Base-by-base conservation (phyloP, 1,139 yeast genomes). In the Geotrichum klebahnii region DNA sequence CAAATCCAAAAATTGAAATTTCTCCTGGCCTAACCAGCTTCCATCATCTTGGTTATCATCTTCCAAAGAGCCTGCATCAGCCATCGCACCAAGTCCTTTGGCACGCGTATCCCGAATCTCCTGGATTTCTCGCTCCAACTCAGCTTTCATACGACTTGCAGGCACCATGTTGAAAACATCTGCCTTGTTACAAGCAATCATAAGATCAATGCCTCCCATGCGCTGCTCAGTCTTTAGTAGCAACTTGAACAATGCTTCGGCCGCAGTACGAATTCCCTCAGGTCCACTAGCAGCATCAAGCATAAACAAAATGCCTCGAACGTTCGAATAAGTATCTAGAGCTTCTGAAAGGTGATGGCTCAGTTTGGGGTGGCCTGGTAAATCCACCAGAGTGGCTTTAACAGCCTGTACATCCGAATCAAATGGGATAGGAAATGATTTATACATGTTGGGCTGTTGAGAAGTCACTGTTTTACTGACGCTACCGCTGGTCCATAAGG, bases 151-250 rank as follows among this genome's bases (percentile, higher is more conserved):
- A 61, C 83, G 81, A 48, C 68, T 63, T 6, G 81, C 74, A 17
- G 94, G 92, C 56, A 87, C 77, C 16, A 95, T 79, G 58, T 87
- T 87, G 69, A 92, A 92, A 45, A 82, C 76, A 61, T 92, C 97
- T 41, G 77, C 76, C 64, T 89, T 89, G 69, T 90, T 92, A 53
- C 90, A 80, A 26, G 90, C 94, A 58, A 90, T 70, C 52, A 86
- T 70, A 47, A 83, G 71, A 63, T 85, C 92, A 16, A 84, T 74
- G 2, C 94, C 94, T 14, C 64, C 65, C 20, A 58, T 53, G 9
- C 62, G 57, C 39, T 53, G 50, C 52, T 70, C 72, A 6, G 71
- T 59, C 16, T 53, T 47, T 31, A 61, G 58, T 33, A 70, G 61
- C 19, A 70, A 53, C 26, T 56, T 53, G 52, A 60, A 66, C 39